Evolutionary conservation across 176 grass and related monocot species (phyloP), one percentile per base, ranked within the genome.

Genomic region (Miscanthus lutarioriparius): DNA sequence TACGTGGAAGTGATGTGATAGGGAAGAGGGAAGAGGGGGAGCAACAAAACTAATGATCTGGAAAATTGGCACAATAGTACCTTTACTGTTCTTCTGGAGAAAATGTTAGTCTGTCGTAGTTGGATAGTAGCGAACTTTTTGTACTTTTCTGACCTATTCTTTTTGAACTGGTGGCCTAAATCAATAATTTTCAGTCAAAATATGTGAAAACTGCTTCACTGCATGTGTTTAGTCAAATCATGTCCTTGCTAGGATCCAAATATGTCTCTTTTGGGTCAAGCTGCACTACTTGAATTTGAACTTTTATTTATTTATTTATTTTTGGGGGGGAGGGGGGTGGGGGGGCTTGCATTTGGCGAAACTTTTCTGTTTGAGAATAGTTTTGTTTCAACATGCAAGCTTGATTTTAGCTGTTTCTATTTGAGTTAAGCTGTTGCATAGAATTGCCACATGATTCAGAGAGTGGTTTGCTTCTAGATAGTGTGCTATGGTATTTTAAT

Each of bases 61-160:
- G 41, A 64, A 72, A 65, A 13, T 65, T 32, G 13, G 40, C 28
- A 22, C 8, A 54, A 22, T 13, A 72, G 8, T 36, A 2, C n/a
- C 40, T 75, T 72, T 40, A 75, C 44, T 81, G 40, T 63, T 22
- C 32, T 74, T 67, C 33, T 81, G 30, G 47, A 37, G 44, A 53
- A 67, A 68, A 56, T 58, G 35, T 3, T 67, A 68, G 36, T 14
- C 8, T 75, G 61, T 75, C 32, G 49, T 45, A 38, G 32, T 81
- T 81, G 61, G 32, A 66, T 75, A 41, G 35, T 35, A 25, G 68
- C 8, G 27, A 19, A 13, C 8, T 5, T 64, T 7, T 7, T 67
- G 63, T 44, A 74, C 25, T 62, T 53, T 79, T 49, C 19, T 35
- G 12, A 63, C 3, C 6, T 36, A 12, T 51, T 49, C 16, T 67